Percentiles rank a stretch among this genome's conserved stretches.
phyloP scores from a whole-genome alignment of 2,329 filamentous ascomycete species.

The Cladosporium sp. region DNA sequence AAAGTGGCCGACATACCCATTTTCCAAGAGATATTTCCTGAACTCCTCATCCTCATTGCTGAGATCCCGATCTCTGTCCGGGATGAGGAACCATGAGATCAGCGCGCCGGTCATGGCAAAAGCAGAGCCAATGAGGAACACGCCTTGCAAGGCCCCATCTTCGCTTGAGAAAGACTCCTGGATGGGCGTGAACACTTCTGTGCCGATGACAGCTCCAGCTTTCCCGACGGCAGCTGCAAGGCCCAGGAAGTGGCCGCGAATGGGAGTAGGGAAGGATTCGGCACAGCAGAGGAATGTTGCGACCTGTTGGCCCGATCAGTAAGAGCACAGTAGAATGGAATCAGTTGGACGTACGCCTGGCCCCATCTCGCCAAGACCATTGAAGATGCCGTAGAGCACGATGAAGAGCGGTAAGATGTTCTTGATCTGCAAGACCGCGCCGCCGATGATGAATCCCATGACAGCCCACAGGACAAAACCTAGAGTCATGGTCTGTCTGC shows the following conservation, averaged over 20 bases:
- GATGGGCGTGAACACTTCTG: slow-evolving; percentile 62
- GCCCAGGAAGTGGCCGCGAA: slow-evolving; percentile 68
- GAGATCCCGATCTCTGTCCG: slow-evolving; percentile 40
- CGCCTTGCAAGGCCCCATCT: slow-evolving; percentile 45
- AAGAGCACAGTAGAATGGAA: slow-evolving; percentile 37
- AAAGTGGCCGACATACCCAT: background rate
- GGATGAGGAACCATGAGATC: slow-evolving; percentile 45
- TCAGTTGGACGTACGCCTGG: slow-evolving; percentile 50
- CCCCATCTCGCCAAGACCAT: slow-evolving; percentile 68
- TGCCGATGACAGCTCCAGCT: slow-evolving; percentile 74
- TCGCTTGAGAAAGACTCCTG: slow-evolving; percentile 29
- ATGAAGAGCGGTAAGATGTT: slow-evolving; percentile 60
- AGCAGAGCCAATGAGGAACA: slow-evolving; percentile 49
- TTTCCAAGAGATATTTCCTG: slow-evolving; percentile 33
- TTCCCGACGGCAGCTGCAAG: slow-evolving; percentile 70
- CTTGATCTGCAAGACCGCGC: slow-evolving; percentile 63
- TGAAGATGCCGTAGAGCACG: slow-evolving; percentile 65
- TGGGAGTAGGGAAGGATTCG: slow-evolving; percentile 80
- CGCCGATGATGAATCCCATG: slow-evolving; percentile 72
- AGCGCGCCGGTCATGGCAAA: slow-evolving; percentile 47
- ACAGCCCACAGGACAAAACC: background rate
- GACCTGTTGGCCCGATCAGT: slow-evolving; percentile 39
- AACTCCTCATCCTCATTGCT: slow-evolving; percentile 44
- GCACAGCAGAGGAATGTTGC: slow-evolving; percentile 73
- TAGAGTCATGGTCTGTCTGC: slow-evolving; percentile 60